These are phyloP conservation scores for Acacia melanoxylon DNA, from an alignment of 306 rosid genomes.

Conservation along the genomic window DNA sequence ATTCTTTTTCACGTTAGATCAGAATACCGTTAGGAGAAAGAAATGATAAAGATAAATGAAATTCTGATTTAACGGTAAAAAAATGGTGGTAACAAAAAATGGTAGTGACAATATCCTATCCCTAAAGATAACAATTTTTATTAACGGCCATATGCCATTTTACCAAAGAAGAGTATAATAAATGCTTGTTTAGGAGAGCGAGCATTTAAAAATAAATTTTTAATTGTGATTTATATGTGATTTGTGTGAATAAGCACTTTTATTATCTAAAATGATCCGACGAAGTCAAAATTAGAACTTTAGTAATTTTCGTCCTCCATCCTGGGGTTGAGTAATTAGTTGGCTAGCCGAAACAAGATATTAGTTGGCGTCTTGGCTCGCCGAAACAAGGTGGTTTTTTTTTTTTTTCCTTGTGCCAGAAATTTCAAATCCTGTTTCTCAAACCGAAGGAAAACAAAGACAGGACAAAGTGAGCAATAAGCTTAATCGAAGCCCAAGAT, in stretches of 20 bases:
- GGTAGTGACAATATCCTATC: too few relatives aligned
- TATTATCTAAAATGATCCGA: too few relatives aligned
- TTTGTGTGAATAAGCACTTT: too few relatives aligned
- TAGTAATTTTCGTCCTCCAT: not conserved
- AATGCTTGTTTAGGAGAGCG: too few relatives aligned
- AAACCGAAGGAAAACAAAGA: not conserved
- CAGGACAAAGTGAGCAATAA: not conserved
- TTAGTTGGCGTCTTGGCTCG: not conserved
- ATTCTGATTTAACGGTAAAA: too few relatives aligned
- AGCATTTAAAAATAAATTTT: too few relatives aligned
- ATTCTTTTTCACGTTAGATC: too few relatives aligned
- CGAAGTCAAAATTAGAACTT: not conserved
- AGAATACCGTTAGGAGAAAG: too few relatives aligned
- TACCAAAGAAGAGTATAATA: not conserved
- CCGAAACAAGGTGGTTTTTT: not conserved
- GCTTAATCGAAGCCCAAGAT: constrained; percentile 12
- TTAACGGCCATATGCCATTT: not conserved
- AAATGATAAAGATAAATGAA: too few relatives aligned
- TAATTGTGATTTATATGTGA: too few relatives aligned
- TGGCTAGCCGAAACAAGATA: not conserved
- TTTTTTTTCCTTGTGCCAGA: not conserved
- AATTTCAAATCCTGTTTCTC: not conserved
- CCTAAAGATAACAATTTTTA: too few relatives aligned
- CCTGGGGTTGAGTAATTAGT: not conserved
- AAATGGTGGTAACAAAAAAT: too few relatives aligned